phyloP scores from a whole-genome alignment of 495 filamentous ascomycete genomes.

The Amniculicola lignicola region DNA sequence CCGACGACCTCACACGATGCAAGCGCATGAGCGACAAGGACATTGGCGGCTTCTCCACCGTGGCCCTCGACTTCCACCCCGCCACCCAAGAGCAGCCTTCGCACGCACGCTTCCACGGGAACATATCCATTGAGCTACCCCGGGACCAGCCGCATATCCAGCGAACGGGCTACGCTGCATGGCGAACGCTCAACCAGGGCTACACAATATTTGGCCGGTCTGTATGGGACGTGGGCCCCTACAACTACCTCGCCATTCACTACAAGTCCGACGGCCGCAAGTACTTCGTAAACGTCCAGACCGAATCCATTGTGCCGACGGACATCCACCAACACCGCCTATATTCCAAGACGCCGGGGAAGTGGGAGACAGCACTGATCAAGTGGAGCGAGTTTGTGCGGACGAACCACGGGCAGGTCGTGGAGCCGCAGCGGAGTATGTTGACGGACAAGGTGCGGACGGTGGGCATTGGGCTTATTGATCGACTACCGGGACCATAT shows the following conservation, averaged over 20 bases:
- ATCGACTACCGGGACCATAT: constrained; percentile 81
- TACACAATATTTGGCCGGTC: constrained; percentile 72
- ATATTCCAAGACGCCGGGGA: constrained; percentile 72
- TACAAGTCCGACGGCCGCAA: constrained; percentile 86
- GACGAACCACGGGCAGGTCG: constrained; percentile 83
- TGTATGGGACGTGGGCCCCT: constrained; percentile 85
- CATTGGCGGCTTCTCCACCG: constrained; percentile 79
- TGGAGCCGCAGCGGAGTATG: constrained; percentile 88
- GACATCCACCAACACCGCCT: constrained; percentile 95
- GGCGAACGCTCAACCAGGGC: constrained; percentile 56
- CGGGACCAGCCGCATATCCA: constrained; percentile 65
- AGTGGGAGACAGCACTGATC: constrained; percentile 91
- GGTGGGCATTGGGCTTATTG: constrained; percentile 83
- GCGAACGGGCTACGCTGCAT: constrained; percentile 82
- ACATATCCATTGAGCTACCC: constrained; percentile 81
- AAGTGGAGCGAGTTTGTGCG: constrained; percentile 90
- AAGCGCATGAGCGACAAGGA: constrained; percentile 83
- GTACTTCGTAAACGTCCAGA: constrained; percentile 95
- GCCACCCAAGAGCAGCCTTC: constrained; percentile 47
- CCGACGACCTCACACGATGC: constrained; percentile 59
- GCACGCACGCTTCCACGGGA: constrained; percentile 77
- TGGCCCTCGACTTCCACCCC: constrained; percentile 65
- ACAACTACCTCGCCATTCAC: constrained; percentile 82
- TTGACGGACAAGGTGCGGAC: constrained; percentile 78
- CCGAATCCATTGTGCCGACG: constrained; percentile 83